phyloP scores from a whole-genome alignment of 768 basidiomycete species.

The Agaricus subrufescens region DNA sequence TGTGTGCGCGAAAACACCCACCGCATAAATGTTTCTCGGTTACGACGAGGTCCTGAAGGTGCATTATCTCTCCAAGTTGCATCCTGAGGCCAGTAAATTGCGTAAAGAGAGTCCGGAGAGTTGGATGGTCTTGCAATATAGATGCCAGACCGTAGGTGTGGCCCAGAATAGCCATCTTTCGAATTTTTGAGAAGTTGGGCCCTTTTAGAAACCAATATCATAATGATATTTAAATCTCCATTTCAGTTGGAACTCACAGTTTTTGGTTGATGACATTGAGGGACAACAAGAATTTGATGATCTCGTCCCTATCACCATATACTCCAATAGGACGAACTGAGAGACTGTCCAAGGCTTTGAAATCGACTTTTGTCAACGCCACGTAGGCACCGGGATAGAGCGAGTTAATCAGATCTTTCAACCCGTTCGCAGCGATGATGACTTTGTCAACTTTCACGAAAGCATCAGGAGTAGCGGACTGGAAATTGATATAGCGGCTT shows the following conservation, averaged over 20 bases:
- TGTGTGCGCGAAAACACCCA: slow-evolving; percentile 15
- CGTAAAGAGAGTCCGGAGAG: slow-evolving; percentile 28
- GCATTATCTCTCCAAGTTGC: slow-evolving; percentile 54
- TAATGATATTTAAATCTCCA: background rate
- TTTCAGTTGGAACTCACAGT: slow-evolving; percentile 27
- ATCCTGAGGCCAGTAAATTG: slow-evolving; percentile 61
- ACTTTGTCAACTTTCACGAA: slow-evolving; percentile 50
- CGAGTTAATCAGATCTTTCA: slow-evolving; percentile 43
- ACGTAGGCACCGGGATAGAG: slow-evolving; percentile 47
- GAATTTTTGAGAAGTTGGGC: slow-evolving; percentile 7
- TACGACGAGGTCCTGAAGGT: slow-evolving; percentile 37
- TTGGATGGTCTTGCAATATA: slow-evolving; percentile 32
- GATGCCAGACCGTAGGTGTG: slow-evolving; percentile 42
- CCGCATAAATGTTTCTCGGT: slow-evolving; percentile 62
- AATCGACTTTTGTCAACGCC: slow-evolving; percentile 53
- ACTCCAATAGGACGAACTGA: slow-evolving; percentile 47
- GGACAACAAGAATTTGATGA: slow-evolving; percentile 38
- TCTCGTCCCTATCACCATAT: slow-evolving; percentile 51
- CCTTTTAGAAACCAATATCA: slow-evolving; percentile 4
- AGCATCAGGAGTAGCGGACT: background rate
- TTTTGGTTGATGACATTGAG: slow-evolving; percentile 30
- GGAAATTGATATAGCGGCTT: slow-evolving; percentile 6
- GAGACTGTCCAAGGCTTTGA: slow-evolving; percentile 42
- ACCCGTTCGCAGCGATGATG: slow-evolving; percentile 49
- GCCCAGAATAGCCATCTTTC: slow-evolving; percentile 1